Conservation (phyloP, 2,329 filamentous ascomycete genomes). For the Escovopsis weberi region DNA sequence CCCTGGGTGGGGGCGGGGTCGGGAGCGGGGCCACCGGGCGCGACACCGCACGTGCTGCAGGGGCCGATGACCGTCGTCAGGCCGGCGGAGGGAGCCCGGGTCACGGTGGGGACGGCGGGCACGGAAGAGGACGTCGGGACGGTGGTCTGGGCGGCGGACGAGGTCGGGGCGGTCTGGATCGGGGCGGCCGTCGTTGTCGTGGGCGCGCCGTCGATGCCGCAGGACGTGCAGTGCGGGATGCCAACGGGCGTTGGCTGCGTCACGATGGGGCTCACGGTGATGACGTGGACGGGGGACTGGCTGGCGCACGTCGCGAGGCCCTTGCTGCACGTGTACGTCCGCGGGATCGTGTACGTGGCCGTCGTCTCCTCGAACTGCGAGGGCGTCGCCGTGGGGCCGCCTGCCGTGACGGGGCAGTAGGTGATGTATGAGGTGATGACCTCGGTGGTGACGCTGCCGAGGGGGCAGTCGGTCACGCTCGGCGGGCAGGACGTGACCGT, state of each 20-base stretch:
- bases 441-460: conserved; percentile 11
- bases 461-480: conserved; percentile 30
- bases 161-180: conserved; percentile 2
- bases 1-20: conserved; percentile 1
- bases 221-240: conserved; percentile 14
- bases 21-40: conserved; percentile 3
- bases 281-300: conserved; percentile 9
- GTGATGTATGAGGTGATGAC: conserved; percentile 11
- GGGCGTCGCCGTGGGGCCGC: conserved; percentile 1
- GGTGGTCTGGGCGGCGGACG: too few species aligned
- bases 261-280: conserved; percentile 14
- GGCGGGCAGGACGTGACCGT: conserved; percentile 48
- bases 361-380: conserved; percentile 9
- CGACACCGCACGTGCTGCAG: conserved; percentile 5
- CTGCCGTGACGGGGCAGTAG: conserved; percentile 3
- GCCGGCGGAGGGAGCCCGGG: conserved; percentile 3
- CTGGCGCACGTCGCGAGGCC: conserved; percentile 16
- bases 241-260: conserved; percentile 3
- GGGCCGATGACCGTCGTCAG: conserved; percentile 6
- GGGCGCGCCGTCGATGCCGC: conserved; percentile 6
- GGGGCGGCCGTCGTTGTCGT: conserved; percentile 2
- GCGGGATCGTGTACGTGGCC: conserved; percentile 15
- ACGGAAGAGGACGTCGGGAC: background rate
- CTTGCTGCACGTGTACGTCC: conserved; percentile 14
- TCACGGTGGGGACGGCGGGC: conserved; percentile 2